A percentile compares a stretch with the other conserved stretches of the same genome.
Conservation (phyloP, 805 yeast genomes). For the Saturnispora ahearnii region DNA sequence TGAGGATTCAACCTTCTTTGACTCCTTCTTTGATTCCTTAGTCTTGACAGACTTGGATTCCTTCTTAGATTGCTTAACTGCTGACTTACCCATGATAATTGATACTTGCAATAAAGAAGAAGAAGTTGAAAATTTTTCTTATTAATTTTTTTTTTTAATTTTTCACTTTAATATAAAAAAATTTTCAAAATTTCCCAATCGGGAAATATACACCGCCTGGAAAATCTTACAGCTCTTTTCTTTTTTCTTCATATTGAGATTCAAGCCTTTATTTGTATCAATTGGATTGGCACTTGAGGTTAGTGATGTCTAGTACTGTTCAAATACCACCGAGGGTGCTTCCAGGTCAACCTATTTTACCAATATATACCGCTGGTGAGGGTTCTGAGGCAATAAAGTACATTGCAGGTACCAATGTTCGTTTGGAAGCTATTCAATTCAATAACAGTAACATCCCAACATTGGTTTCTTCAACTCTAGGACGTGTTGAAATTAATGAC, state of each 20-base stretch:
- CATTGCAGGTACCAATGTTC: conserved; percentile 58
- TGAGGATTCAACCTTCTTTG: conserved; percentile 19
- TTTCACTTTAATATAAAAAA: conserved; percentile 8
- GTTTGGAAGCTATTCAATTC: conserved; percentile 36
- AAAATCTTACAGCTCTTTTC: not conserved
- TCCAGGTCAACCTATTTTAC: conserved; percentile 80
- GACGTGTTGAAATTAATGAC: conserved; percentile 34
- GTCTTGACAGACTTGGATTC: conserved; percentile 15
- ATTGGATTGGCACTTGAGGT: not conserved
- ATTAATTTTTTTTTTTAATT: conserved; percentile 1
- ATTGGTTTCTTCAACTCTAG: conserved; percentile 53
- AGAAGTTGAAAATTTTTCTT: conserved; percentile 2
- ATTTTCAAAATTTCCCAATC: conserved; percentile 1
- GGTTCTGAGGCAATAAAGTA: conserved; percentile 28
- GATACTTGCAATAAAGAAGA: conserved; percentile 3
- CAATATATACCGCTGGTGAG: conserved; percentile 33
- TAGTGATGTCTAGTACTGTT: no score
- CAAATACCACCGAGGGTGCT: conserved; percentile 41
- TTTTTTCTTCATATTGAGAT: not conserved
- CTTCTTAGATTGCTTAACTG: conserved; percentile 22
- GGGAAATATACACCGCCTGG: conserved; percentile 1
- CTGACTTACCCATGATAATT: conserved; percentile 24
- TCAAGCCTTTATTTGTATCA: not conserved
- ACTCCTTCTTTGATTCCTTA: conserved; percentile 19
- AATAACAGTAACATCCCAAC: conserved; percentile 32